phyloP scores from a whole-genome alignment of 1,284 basidiomycete species.

The Rhodotorula sp. region DNA sequence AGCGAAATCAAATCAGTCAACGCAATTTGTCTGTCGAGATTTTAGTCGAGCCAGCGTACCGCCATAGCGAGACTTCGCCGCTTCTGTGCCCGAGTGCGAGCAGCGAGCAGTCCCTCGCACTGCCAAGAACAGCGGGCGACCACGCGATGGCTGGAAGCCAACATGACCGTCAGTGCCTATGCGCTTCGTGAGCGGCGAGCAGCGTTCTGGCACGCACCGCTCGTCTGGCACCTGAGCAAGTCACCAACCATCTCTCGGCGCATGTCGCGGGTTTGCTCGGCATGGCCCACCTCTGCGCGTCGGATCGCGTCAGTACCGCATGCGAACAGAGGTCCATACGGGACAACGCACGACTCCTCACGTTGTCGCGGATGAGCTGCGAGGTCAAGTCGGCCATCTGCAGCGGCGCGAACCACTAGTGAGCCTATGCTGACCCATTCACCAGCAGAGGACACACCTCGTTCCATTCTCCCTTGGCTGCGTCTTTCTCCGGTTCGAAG shows the following conservation, averaged over 20 bases:
- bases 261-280: background rate
- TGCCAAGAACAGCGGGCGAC: constrained; percentile 3
- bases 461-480: constrained; percentile 26
- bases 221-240: constrained; percentile 10
- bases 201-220: constrained; percentile 1
- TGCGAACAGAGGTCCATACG: too few species aligned
- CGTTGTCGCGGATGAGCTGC: background rate
- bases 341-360: background rate
- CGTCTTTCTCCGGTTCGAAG: constrained; percentile 30
- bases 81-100: constrained; percentile 33
- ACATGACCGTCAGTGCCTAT: background rate
- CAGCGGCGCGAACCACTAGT: too few species aligned
- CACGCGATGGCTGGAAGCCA: constrained; percentile 19
- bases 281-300: background rate
- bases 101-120: constrained; percentile 17
- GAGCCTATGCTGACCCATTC: too few species aligned
- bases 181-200: background rate
- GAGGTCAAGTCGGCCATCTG: constrained; percentile 9
- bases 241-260: constrained; percentile 12
- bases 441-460: constrained; percentile 3
- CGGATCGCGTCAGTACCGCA: background rate
- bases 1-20: background rate
- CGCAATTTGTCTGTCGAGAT: too few species aligned
- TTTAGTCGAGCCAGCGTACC: background rate
- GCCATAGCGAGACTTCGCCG: constrained; percentile 36